These are phyloP conservation scores for Candida hispaniensis DNA, from an alignment of 805 yeast species.

Conservation along the genomic window DNA sequence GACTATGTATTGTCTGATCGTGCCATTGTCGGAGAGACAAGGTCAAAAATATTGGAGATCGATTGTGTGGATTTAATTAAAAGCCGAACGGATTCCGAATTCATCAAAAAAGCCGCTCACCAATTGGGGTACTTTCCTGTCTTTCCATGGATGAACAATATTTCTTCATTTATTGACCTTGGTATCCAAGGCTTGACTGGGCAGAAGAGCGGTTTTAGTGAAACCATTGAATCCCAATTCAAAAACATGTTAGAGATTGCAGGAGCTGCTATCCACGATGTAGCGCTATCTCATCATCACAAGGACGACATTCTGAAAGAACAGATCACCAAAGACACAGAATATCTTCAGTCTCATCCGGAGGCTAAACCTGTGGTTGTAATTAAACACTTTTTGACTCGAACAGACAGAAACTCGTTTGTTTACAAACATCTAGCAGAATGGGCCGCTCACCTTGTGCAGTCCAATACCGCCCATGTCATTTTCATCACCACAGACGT, in stretches of 20 bases:
- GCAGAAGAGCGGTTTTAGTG: slow-evolving; percentile 83
- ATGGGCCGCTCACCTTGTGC: slow-evolving; percentile 75
- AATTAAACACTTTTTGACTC: slow-evolving; percentile 58
- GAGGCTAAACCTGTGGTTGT: slow-evolving; percentile 78
- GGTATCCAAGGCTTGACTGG: slow-evolving; percentile 87
- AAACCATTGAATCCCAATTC: slow-evolving; percentile 68
- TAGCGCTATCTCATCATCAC: slow-evolving; percentile 32
- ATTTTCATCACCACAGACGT: slow-evolving; percentile 78
- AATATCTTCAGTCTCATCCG: slow-evolving; percentile 74
- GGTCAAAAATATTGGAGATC: slow-evolving; percentile 43
- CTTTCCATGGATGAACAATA: slow-evolving; percentile 81
- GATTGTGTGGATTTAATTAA: slow-evolving; percentile 73
- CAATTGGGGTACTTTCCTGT: slow-evolving; percentile 88
- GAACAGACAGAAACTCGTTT: slow-evolving; percentile 46
- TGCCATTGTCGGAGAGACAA: slow-evolving; percentile 31
- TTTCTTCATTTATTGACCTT: slow-evolving; percentile 70
- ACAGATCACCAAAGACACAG: slow-evolving; percentile 25
- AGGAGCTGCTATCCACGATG: slow-evolving; percentile 58
- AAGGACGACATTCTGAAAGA: slow-evolving; percentile 9
- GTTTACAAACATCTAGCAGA: slow-evolving; percentile 67
- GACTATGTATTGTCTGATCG: slow-evolving; percentile 51
- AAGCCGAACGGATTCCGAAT: slow-evolving; percentile 60
- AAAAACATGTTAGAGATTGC: slow-evolving; percentile 69
- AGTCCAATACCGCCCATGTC: slow-evolving; percentile 79
- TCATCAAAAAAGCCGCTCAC: slow-evolving; percentile 55